phyloP scores from a whole-genome alignment of 345 rosid genomes.

The Cardamine chenopodiifolia region DNA sequence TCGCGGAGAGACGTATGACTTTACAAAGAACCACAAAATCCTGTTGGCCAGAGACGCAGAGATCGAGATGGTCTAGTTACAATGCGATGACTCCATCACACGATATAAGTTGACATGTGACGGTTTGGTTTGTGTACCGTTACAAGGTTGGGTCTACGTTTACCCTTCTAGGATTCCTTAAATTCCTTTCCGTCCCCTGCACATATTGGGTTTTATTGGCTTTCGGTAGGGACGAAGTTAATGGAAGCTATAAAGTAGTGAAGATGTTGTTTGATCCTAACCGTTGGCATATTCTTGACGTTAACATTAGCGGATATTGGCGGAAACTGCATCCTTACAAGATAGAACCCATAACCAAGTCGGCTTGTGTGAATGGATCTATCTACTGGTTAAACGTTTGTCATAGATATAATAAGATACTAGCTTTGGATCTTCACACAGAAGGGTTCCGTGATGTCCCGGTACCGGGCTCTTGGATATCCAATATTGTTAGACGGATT shows the following conservation, averaged over 20 bases:
- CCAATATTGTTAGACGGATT: neutral
- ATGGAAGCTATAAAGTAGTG: neutral
- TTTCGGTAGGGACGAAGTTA: neutral
- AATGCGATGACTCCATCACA: neutral
- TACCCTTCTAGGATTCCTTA: neutral
- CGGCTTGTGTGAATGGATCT: neutral
- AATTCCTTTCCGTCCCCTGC: neutral
- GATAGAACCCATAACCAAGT: neutral
- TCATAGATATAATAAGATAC: neutral
- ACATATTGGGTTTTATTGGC: neutral
- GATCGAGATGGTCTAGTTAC: neutral
- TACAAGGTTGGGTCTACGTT: neutral
- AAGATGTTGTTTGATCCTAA: neutral
- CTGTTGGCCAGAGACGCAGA: neutral
- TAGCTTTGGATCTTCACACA: constrained; percentile 3
- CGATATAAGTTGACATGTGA: neutral
- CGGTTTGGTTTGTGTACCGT: neutral
- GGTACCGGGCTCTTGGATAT: neutral
- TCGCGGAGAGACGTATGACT: neutral
- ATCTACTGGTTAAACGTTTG: neutral
- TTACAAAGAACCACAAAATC: neutral
- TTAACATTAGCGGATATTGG: neutral
- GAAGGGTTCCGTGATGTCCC: neutral
- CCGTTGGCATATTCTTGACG: neutral
- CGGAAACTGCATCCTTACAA: neutral